Conservation (phyloP, 805 yeast genomes). For the Cyberlindnera mycetangii region DNA sequence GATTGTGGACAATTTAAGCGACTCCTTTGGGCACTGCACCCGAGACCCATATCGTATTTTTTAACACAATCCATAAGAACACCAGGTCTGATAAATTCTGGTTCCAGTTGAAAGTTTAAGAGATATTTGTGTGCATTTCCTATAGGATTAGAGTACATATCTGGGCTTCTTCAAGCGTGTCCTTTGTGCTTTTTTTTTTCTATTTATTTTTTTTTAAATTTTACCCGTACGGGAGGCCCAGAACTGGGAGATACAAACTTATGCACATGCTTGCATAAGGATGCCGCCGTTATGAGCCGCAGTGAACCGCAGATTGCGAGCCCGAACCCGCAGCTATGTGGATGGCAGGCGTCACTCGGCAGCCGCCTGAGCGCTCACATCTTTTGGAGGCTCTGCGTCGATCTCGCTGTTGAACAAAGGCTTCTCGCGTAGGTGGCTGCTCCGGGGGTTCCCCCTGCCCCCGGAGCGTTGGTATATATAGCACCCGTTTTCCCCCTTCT, state of each 20-base stretch:
- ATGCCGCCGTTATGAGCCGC: constrained; percentile 9
- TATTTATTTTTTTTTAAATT: no score
- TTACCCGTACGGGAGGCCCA: no score
- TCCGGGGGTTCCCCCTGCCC: constrained; percentile 4
- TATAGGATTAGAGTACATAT: no score
- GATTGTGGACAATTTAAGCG: no score
- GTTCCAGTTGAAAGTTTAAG: no score
- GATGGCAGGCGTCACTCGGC: not conserved
- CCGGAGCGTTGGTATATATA: constrained; percentile 3
- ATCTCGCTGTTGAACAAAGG: constrained; percentile 15
- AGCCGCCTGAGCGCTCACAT: not conserved
- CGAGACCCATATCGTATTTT: no score
- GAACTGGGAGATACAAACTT: not conserved
- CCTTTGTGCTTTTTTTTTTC: no score
- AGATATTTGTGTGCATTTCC: no score
- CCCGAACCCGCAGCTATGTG: not conserved
- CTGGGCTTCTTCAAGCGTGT: no score
- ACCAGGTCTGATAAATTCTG: no score
- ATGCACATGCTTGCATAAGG: not conserved
- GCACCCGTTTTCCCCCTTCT: not conserved
- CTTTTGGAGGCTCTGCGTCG: constrained; percentile 15
- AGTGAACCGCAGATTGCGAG: constrained; percentile 1
- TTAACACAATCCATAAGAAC: no score
- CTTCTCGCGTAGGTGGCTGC: constrained; percentile 6
- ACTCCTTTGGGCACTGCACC: no score